These are phyloP conservation scores for Gliomastix tumulicola DNA, from an alignment of 2,329 filamentous ascomycete species.

Conservation along the genomic window DNA sequence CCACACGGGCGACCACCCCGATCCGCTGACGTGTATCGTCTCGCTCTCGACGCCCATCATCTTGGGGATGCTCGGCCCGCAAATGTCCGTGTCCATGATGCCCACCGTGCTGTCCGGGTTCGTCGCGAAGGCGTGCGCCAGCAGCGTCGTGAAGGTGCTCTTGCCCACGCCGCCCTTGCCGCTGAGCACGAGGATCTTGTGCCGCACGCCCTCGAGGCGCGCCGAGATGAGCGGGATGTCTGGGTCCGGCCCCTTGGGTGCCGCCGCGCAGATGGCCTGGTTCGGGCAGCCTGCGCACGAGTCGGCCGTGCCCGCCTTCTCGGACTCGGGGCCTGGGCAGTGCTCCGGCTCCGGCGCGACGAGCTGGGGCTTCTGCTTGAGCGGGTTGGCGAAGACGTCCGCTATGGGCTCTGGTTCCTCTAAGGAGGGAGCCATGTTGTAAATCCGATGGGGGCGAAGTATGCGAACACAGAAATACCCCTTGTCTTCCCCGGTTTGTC, in stretches of 20 bases:
- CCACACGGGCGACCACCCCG: constrained; percentile 94
- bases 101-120: constrained; percentile 76
- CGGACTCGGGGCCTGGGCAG: constrained; percentile 83
- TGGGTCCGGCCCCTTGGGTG: constrained; percentile 91
- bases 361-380: constrained; percentile 74
- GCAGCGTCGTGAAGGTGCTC: constrained; percentile 82
- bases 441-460: not conserved
- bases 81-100: constrained; percentile 98
- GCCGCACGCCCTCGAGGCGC: constrained; percentile 72
- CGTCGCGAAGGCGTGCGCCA: constrained; percentile 82
- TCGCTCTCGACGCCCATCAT: constrained; percentile 97
- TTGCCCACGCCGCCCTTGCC: constrained; percentile 98
- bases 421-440: constrained; percentile 70
- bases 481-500: no score
- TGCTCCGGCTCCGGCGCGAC: constrained; percentile 95
- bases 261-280: constrained; percentile 88
- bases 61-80: constrained; percentile 91
- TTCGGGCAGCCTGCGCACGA: constrained; percentile 95
- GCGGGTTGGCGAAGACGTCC: constrained; percentile 67
- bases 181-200: constrained; percentile 88
- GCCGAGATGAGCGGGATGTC: constrained; percentile 85
- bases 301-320: constrained; percentile 63
- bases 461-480: no score
- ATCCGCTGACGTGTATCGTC: constrained; percentile 82
- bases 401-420: constrained; percentile 61